Conservation (phyloP, 148 eudicot species). For the Talinum fruticosum region DNA sequence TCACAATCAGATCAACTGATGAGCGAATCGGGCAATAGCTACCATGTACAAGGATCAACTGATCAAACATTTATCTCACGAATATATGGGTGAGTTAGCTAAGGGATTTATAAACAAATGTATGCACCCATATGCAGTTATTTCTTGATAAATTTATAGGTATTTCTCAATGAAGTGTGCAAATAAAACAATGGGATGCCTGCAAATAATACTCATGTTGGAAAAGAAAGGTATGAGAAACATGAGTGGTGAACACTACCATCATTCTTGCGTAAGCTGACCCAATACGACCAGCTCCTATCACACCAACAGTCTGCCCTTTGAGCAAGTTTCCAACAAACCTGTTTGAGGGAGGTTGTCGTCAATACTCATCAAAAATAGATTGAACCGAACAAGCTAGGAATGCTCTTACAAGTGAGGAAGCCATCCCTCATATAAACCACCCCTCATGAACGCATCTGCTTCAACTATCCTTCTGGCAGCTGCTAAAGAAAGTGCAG, state of each 20-base stretch:
- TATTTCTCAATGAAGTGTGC: neutral
- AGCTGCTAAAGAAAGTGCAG: constrained; percentile 88
- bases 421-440: constrained; percentile 98
- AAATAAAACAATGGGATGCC: neutral
- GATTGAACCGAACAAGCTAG: neutral
- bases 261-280: constrained; percentile 99
- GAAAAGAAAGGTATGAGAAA: neutral
- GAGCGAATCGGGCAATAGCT: neutral
- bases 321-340: constrained; percentile 98
- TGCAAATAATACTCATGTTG: neutral
- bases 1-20: neutral
- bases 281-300: constrained; percentile 98
- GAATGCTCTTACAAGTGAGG: constrained; percentile 70
- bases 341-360: constrained; percentile 33
- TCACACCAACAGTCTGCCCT: constrained; percentile 97
- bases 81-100: neutral
- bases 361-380: neutral
- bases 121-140: neutral
- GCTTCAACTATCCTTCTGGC: constrained; percentile 97
- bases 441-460: constrained; percentile 96
- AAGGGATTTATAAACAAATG: neutral
- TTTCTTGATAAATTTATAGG: too few relatives aligned
- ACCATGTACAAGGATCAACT: neutral
- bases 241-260: constrained; percentile 42
- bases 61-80: neutral